Conservation (phyloP, 2,329 filamentous ascomycete genomes). For the Rhytidhysteron rufulum region DNA sequence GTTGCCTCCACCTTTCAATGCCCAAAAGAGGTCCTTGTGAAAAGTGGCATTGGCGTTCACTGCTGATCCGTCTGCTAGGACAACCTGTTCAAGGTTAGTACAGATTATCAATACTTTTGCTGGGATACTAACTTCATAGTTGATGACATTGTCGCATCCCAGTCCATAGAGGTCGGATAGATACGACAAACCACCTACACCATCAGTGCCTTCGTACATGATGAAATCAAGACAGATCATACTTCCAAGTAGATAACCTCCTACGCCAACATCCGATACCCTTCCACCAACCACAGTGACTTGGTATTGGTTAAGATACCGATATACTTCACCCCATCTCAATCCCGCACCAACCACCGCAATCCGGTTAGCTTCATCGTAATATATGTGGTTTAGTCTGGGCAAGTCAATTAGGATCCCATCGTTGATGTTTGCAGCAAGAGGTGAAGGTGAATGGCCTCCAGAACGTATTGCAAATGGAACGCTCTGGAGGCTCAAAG, state of each 20-base stretch:
- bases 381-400: slow-evolving; percentile 3
- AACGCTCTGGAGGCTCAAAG: not conserved
- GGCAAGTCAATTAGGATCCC: slow-evolving; percentile 8
- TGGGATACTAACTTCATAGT: slow-evolving; percentile 28
- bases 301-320: not conserved
- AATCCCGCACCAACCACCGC: slow-evolving; percentile 4
- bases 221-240: too few species aligned
- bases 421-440: slow-evolving; percentile 4
- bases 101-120: slow-evolving; percentile 10
- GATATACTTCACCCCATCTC: slow-evolving; percentile 3
- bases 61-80: slow-evolving; percentile 31
- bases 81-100: slow-evolving; percentile 20
- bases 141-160: slow-evolving; percentile 7
- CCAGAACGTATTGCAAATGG: slow-evolving; percentile 6
- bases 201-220: not conserved
- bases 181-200: slow-evolving; percentile 3
- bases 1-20: slow-evolving; percentile 35
- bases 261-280: slow-evolving; percentile 6
- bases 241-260: slow-evolving; percentile 6
- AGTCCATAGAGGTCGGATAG: slow-evolving; percentile 6
- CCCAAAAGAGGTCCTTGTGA: slow-evolving; percentile 30
- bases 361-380: slow-evolving; percentile 1
- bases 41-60: slow-evolving; percentile 26
- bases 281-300: slow-evolving; percentile 2
- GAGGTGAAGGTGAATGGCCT: slow-evolving; percentile 1